Percentiles rank a stretch among this genome's conserved stretches.
These are phyloP conservation scores for Posidonia australis DNA, from an alignment of 106 monocot genomes.

Conservation along the genomic window DNA sequence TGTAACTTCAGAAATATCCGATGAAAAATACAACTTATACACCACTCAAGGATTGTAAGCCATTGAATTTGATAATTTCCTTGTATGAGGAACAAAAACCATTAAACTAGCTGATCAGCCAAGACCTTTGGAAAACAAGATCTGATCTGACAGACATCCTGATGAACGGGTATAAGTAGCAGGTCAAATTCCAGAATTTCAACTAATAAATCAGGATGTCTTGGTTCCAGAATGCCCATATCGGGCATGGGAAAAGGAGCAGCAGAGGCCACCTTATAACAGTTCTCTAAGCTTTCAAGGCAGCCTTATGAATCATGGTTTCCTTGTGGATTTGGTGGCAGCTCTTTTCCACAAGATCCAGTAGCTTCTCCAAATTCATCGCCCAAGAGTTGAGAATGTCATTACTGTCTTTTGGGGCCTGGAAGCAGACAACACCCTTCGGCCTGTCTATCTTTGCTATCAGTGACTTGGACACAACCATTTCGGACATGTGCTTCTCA, in stretches of 20 bases:
- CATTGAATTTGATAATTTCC: too few species aligned
- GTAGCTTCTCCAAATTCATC: conserved; percentile 74
- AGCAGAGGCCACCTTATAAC: neutral
- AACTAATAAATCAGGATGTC: neutral
- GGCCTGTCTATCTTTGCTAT: conserved; percentile 81
- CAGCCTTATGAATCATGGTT: conserved; percentile 89
- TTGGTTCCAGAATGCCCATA: neutral
- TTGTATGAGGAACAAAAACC: too few species aligned
- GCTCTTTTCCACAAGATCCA: conserved; percentile 96
- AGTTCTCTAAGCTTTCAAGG: conserved; percentile 29
- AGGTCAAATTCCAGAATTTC: neutral
- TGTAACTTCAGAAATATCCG: too few species aligned
- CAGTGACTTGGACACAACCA: conserved; percentile 84
- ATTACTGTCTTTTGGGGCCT: conserved; percentile 70
- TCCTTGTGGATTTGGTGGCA: conserved; percentile 99
- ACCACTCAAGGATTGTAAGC: too few species aligned
- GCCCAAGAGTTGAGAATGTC: conserved; percentile 88
- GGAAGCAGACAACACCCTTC: conserved; percentile 64
- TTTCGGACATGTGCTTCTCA: conserved; percentile 90
- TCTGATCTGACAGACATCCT: neutral
- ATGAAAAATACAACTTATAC: too few species aligned
- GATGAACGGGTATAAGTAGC: neutral
- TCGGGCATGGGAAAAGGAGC: neutral
- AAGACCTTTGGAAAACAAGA: conserved; percentile 2
- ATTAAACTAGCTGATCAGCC: too few species aligned